Evolutionary conservation across 306 rosid genomes (phyloP).

Genomic region (Pyrus pyrifolia): DNA sequence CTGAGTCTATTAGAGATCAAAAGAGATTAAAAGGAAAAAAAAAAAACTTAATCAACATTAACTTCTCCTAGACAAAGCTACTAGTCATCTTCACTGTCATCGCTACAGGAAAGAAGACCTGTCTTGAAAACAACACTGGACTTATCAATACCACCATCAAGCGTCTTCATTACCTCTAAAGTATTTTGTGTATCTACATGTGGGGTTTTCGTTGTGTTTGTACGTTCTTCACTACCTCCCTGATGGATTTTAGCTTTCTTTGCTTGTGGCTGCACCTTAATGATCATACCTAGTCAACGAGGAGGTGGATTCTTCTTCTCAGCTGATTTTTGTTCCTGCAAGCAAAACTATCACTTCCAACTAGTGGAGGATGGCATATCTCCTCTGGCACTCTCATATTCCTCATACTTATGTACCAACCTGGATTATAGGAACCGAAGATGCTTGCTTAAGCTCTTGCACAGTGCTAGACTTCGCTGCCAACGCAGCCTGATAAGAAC

Average conservation of each 20-base stretch:
- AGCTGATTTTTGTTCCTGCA: slow-evolving; percentile 62
- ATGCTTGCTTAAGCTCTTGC: slow-evolving; percentile 57
- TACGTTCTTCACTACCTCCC: slow-evolving; percentile 27
- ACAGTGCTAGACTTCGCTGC: slow-evolving; percentile 50
- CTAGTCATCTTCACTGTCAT: slow-evolving; percentile 72
- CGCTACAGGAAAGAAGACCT: slow-evolving; percentile 79
- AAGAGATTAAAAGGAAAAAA: not conserved
- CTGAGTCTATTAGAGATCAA: not conserved
- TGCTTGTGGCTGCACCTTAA: slow-evolving; percentile 72
- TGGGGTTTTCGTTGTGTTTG: slow-evolving; percentile 9
- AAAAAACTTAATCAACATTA: not conserved
- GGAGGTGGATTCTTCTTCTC: slow-evolving; percentile 50
- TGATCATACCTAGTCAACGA: slow-evolving; percentile 47
- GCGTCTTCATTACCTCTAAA: slow-evolving; percentile 22
- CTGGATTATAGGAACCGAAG: slow-evolving; percentile 46
- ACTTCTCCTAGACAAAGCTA: not conserved
- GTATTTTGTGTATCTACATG: slow-evolving; percentile 20
- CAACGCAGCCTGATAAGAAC: slow-evolving; percentile 62
- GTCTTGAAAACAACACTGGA: slow-evolving; percentile 26
- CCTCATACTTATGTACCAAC: slow-evolving; percentile 29
- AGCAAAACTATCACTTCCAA: slow-evolving; percentile 1
- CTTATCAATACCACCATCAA: slow-evolving; percentile 26
- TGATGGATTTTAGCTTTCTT: slow-evolving; percentile 63
- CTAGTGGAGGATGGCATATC: not conserved
- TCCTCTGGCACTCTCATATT: not conserved